Conservation (phyloP, 164 flowering plant species). For the Macadamia integrifolia region DNA sequence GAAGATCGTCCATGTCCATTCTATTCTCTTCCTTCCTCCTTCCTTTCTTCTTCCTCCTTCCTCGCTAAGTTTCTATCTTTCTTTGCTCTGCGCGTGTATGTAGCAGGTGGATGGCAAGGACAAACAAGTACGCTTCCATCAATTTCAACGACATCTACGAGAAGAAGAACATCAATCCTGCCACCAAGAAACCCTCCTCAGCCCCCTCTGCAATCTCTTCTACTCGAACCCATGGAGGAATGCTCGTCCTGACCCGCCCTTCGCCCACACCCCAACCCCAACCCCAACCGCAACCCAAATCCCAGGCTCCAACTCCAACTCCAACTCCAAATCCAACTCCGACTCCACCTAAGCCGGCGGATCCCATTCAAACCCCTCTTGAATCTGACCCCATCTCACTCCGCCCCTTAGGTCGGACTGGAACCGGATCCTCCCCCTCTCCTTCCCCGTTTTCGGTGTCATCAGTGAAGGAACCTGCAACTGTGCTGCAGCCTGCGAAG, state of each 20-base stretch:
- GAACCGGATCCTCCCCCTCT: slow-evolving; percentile 12
- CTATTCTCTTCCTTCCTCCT: background rate
- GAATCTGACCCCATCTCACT: background rate
- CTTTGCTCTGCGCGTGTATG: too few species aligned
- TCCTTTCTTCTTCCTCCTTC: background rate
- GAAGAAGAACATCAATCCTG: slow-evolving; percentile 24
- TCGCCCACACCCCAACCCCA: slow-evolving; percentile 24
- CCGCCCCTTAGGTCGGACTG: slow-evolving; percentile 38
- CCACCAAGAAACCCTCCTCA: slow-evolving; percentile 13
- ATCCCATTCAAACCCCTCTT: slow-evolving; percentile 18
- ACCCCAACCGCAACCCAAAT: slow-evolving; percentile 4
- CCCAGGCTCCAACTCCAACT: background rate
- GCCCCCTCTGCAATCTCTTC: slow-evolving; percentile 12
- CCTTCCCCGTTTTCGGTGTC: slow-evolving; percentile 3
- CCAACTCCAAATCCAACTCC: slow-evolving; percentile 2
- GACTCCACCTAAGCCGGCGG: slow-evolving; percentile 18
- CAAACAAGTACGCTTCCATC: slow-evolving; percentile 61
- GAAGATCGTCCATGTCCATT: too few species aligned
- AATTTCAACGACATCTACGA: slow-evolving; percentile 75
- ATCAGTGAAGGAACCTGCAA: slow-evolving; percentile 3
- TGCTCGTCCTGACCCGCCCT: slow-evolving; percentile 73
- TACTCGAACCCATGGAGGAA: slow-evolving; percentile 50
- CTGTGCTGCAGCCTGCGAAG: slow-evolving; percentile 22
- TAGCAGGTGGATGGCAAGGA: slow-evolving; percentile 62
- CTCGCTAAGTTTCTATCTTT: too few species aligned